phyloP scores from a whole-genome alignment of 352 stramenopile genomes.

The Phytopythium kandeliae region DNA sequence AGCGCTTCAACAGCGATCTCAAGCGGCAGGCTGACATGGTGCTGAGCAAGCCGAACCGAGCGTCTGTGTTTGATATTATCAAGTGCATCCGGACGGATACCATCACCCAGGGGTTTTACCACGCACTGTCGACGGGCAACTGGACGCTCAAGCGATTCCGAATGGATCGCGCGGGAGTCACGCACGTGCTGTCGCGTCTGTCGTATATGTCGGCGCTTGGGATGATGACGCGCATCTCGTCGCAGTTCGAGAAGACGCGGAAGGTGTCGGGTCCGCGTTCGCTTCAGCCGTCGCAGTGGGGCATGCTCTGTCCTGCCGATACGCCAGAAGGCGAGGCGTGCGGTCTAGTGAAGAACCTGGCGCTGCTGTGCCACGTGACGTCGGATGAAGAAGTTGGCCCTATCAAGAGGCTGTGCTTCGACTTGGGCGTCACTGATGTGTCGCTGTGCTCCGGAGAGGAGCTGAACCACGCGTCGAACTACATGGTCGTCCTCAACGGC shows the following conservation, averaged over 20 bases:
- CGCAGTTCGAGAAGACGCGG: slow-evolving; percentile 98
- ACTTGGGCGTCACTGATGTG: slow-evolving; percentile 97
- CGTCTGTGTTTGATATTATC: slow-evolving; percentile 98
- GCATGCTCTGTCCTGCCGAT: slow-evolving; percentile 98
- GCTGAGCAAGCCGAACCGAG: slow-evolving; percentile 96
- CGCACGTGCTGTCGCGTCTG: slow-evolving; percentile 95
- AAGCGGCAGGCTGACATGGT: slow-evolving; percentile 98
- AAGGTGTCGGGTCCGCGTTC: slow-evolving; percentile 98
- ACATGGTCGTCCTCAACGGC: slow-evolving; percentile 99
- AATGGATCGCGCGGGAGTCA: slow-evolving; percentile 98
- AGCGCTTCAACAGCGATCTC: slow-evolving; percentile 98
- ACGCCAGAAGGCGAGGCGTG: slow-evolving; percentile 99
- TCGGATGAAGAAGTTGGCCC: slow-evolving; percentile 89
- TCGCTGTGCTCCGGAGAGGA: slow-evolving; percentile 94
- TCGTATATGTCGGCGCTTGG: slow-evolving; percentile 98
- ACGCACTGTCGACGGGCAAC: slow-evolving; percentile 91
- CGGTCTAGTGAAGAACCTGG: slow-evolving; percentile 99
- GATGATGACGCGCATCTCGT: slow-evolving; percentile 99
- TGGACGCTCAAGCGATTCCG: slow-evolving; percentile 99
- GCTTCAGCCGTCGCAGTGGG: slow-evolving; percentile 98
- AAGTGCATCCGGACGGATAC: slow-evolving; percentile 97
- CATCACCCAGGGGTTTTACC: slow-evolving; percentile 94
- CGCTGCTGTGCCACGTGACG: slow-evolving; percentile 96
- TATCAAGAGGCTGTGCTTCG: slow-evolving; percentile 95
- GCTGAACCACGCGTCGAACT: slow-evolving; percentile 93